phyloP scores from a whole-genome alignment of 495 filamentous ascomycete species.

The Aspergillus cristatus region DNA sequence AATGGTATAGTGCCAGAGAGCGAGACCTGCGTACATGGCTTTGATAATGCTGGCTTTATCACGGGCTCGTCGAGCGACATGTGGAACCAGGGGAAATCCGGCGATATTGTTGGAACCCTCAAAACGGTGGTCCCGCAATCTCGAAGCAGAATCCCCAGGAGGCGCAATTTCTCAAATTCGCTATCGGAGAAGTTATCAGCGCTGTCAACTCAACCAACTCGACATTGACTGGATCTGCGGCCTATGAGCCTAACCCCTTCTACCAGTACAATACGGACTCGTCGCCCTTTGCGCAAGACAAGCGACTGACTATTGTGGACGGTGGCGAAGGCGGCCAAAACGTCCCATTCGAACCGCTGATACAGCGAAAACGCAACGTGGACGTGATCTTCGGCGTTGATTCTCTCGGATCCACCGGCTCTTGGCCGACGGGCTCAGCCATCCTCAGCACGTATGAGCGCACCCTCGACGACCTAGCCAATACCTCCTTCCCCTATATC shows the following conservation, averaged over 20 bases:
- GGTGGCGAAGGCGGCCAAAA: conserved; percentile 74
- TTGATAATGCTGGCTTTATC: conserved; percentile 43
- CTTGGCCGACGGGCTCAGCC: conserved; percentile 70
- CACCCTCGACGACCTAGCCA: conserved; percentile 42
- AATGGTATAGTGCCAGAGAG: conserved; percentile 17
- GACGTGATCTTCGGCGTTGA: conserved; percentile 85
- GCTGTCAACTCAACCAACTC: conserved; percentile 40
- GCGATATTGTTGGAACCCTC: no score
- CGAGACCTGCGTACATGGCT: conserved; percentile 29
- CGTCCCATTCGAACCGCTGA: conserved; percentile 66
- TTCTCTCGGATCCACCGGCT: conserved; percentile 57
- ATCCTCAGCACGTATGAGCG: conserved; percentile 68
- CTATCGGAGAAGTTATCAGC: conserved; percentile 26
- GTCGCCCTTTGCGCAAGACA: conserved; percentile 43
- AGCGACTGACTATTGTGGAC: conserved; percentile 67
- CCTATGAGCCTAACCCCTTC: conserved; percentile 75
- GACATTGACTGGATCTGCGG: conserved; percentile 59
- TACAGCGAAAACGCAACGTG: conserved; percentile 58
- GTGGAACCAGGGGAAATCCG: conserved; percentile 7
- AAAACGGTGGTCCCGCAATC: no score
- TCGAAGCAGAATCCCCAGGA: background rate
- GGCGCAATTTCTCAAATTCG: conserved; percentile 14
- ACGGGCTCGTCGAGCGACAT: conserved; percentile 29
- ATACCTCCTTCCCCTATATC: conserved; percentile 66
- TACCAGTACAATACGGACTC: conserved; percentile 49